These are phyloP conservation scores for Candida bentonensis DNA, from an alignment of 805 yeast species.

Conservation along the genomic window DNA sequence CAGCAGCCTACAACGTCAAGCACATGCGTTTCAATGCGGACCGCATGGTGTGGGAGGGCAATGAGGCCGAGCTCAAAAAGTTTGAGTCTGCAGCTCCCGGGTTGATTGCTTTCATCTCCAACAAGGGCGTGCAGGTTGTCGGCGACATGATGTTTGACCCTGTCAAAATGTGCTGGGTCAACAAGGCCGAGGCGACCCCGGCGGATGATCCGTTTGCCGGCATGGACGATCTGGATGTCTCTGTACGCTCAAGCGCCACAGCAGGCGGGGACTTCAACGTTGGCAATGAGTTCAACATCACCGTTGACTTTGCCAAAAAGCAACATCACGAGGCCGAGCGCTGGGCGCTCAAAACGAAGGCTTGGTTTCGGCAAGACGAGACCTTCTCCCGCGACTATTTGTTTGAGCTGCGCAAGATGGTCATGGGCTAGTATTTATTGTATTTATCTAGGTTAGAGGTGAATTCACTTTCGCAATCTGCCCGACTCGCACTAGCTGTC, in stretches of 20 bases:
- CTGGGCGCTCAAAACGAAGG: conserved; percentile 20
- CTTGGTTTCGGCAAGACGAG: conserved; percentile 20
- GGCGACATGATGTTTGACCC: conserved; percentile 50
- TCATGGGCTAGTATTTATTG: conserved; percentile 13
- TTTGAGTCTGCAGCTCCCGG: conserved; percentile 31
- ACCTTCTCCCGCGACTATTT: conserved; percentile 15
- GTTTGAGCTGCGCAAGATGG: conserved; percentile 21
- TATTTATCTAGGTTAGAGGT: not conserved
- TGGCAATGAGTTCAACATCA: conserved; percentile 21
- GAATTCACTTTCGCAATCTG: not conserved
- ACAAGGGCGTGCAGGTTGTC: conserved; percentile 28
- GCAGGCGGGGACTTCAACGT: conserved; percentile 14
- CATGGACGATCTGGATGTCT: conserved; percentile 30
- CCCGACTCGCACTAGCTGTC: too few relatives aligned
- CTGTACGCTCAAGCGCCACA: conserved; percentile 1
- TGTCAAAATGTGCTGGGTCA: conserved; percentile 45
- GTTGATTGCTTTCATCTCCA: conserved; percentile 21
- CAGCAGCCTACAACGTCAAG: conserved; percentile 7
- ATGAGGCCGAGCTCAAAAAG: conserved; percentile 39
- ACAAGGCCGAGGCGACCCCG: conserved; percentile 24
- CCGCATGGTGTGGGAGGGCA: conserved; percentile 48
- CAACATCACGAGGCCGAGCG: conserved; percentile 22
- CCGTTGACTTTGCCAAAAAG: conserved; percentile 13
- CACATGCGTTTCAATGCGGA: conserved; percentile 42
- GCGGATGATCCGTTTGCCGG: conserved; percentile 34